These are phyloP conservation scores for Diaporthe batatas DNA, from an alignment of 2,329 filamentous ascomycete species.

Conservation along the genomic window DNA sequence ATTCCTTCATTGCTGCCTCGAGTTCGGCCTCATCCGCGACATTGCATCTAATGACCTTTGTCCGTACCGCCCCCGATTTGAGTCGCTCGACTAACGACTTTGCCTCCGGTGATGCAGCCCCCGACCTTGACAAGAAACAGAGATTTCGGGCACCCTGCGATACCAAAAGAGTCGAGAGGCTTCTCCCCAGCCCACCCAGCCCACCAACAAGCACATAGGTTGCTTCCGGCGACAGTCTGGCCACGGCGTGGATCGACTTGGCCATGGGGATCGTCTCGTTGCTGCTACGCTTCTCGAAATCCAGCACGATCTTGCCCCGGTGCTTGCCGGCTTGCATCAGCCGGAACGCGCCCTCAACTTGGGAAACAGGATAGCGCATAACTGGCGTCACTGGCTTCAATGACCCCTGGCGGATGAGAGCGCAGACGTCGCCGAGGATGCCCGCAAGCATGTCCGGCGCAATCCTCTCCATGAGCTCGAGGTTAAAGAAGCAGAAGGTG, in stretches of 20 bases:
- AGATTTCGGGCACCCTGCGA: no score
- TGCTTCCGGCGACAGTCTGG: slow-evolving; percentile 43
- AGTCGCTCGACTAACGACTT: no score
- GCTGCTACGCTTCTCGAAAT: no score
- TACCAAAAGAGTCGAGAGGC: slow-evolving; percentile 47
- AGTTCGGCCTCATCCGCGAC: no score
- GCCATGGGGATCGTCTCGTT: no score
- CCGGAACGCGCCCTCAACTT: slow-evolving; percentile 54
- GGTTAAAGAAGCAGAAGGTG: slow-evolving; percentile 51
- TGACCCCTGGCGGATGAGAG: neutral
- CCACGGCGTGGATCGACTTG: no score
- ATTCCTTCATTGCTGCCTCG: no score
- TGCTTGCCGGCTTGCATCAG: slow-evolving; percentile 48
- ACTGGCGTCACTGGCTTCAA: no score
- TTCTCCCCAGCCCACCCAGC: slow-evolving; percentile 50
- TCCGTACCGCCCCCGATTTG: no score
- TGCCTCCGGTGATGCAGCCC: no score
- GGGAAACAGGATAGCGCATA: slow-evolving; percentile 33
- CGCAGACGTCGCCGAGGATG: neutral
- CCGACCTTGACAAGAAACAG: no score
- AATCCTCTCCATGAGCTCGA: slow-evolving; percentile 44
- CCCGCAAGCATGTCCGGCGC: neutral
- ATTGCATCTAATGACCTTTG: no score
- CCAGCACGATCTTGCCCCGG: slow-evolving; percentile 51
- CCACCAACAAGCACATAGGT: slow-evolving; percentile 46